Evolutionary conservation across 352 stramenopile genomes (phyloP).

Genomic region (Pythium periplocum): DNA sequence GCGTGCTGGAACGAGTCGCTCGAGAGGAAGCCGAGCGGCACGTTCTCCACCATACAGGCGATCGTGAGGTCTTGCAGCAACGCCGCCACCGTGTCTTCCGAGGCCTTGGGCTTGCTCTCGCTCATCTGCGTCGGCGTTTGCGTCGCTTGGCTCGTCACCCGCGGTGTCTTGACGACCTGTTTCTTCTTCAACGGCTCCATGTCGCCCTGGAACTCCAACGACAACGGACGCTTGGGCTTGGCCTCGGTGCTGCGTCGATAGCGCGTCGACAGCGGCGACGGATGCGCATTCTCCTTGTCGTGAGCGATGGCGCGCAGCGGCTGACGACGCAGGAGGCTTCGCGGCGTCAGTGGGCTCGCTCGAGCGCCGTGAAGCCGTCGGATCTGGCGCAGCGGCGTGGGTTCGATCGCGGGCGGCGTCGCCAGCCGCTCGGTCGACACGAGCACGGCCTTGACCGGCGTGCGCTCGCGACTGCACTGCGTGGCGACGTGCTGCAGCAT

Average conservation of each 20-base stretch:
- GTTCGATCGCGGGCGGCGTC: too few species aligned
- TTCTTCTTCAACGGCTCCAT: not conserved
- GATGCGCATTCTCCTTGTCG: not conserved
- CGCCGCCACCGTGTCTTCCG: not conserved
- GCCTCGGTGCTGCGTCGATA: not conserved
- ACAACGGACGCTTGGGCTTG: too few species aligned
- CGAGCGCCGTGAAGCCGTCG: not conserved
- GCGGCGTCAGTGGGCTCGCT: not conserved
- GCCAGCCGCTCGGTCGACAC: too few species aligned
- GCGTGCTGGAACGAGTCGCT: constrained; percentile 2
- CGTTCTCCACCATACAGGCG: constrained; percentile 10
- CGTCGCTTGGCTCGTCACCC: not conserved
- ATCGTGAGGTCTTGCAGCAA: constrained; percentile 2
- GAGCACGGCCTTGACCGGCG: not conserved
- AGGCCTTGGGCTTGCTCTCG: not conserved
- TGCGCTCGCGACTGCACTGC: not conserved
- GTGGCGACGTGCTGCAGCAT: not conserved
- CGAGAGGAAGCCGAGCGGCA: constrained; percentile 11
- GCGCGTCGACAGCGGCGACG: not conserved
- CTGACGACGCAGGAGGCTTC: not conserved
- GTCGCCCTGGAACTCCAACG: not conserved
- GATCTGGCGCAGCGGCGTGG: not conserved
- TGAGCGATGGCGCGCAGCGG: not conserved
- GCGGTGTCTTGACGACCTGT: not conserved
- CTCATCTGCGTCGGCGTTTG: not conserved